Evolutionary conservation across 176 grass and related monocot genomes (phyloP).

Genomic region (Cenchrus americanus): DNA sequence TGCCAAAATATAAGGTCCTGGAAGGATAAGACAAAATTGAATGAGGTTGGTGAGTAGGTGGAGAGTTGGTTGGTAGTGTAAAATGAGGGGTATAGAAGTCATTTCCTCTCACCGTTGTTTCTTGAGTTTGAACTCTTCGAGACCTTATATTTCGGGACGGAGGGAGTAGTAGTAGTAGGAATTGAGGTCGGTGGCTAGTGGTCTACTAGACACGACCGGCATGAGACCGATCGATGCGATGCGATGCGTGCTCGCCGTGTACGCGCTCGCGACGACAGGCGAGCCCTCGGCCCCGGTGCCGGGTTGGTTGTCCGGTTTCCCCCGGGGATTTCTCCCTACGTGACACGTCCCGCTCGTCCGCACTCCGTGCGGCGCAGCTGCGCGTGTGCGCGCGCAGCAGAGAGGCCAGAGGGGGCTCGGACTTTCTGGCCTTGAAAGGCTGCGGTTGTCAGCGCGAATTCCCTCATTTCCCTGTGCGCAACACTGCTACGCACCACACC

Average conservation of each 20-base stretch:
- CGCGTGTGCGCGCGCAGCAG: neutral
- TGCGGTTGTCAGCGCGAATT: neutral
- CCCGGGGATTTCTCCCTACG: slow-evolving; percentile 9
- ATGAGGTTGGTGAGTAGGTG: too few species aligned
- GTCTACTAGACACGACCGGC: neutral
- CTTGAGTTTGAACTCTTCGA: too few species aligned
- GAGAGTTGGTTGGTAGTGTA: too few species aligned
- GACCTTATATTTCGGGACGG: too few species aligned
- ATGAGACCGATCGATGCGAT: too few species aligned
- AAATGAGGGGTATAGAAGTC: too few species aligned
- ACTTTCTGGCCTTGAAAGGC: neutral
- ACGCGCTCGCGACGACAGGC: neutral
- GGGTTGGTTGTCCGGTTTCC: neutral
- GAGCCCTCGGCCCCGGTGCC: neutral
- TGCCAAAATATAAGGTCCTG: too few species aligned
- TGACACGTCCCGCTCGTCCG: slow-evolving; percentile 22
- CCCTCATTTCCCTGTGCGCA: neutral
- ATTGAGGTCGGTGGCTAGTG: neutral
- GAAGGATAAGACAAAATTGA: too few species aligned
- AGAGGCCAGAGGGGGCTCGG: neutral
- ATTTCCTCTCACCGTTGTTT: too few species aligned
- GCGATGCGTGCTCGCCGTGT: too few species aligned
- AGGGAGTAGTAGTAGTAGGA: too few species aligned
- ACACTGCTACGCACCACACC: too few species aligned
- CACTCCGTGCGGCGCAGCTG: neutral